Conservation (phyloP, 306 rosid genomes). For the Nissolia schottii region DNA sequence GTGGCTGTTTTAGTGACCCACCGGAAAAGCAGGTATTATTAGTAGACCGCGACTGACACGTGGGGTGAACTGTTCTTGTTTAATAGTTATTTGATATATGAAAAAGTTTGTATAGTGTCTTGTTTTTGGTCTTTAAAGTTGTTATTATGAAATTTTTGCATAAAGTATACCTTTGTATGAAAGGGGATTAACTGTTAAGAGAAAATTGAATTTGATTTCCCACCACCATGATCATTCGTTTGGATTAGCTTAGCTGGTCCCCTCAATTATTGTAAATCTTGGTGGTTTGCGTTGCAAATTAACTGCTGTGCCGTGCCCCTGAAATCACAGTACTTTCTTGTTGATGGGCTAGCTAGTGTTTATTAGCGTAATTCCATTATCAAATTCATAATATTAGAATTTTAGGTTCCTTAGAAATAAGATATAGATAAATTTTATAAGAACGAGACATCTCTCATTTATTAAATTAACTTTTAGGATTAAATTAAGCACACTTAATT, state of each 20-base stretch:
- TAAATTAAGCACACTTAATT: too few relatives aligned
- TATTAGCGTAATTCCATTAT: too few relatives aligned
- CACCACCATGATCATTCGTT: neutral
- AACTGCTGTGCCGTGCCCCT: neutral
- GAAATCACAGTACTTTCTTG: neutral
- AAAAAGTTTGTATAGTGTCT: neutral
- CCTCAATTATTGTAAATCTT: constrained; percentile 11
- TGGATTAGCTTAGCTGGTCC: constrained; percentile 8
- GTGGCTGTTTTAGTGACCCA: constrained; percentile 29
- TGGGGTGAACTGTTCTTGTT: constrained; percentile 9
- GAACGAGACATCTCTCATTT: too few relatives aligned
- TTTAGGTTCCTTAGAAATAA: too few relatives aligned
- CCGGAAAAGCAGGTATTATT: constrained; percentile 28
- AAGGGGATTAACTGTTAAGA: neutral
- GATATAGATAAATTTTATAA: too few relatives aligned
- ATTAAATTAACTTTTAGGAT: too few relatives aligned
- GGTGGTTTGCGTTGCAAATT: neutral
- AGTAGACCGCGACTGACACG: constrained; percentile 19
- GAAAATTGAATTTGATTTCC: neutral
- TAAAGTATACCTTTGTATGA: neutral
- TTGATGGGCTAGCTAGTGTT: too few relatives aligned
- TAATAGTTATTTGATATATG: neutral
- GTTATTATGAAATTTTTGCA: neutral
- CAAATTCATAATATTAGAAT: too few relatives aligned
- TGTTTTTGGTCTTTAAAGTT: too few relatives aligned